Base-by-base conservation (phyloP, 208 protist species). In the Trypanosoma melophagium region DNA sequence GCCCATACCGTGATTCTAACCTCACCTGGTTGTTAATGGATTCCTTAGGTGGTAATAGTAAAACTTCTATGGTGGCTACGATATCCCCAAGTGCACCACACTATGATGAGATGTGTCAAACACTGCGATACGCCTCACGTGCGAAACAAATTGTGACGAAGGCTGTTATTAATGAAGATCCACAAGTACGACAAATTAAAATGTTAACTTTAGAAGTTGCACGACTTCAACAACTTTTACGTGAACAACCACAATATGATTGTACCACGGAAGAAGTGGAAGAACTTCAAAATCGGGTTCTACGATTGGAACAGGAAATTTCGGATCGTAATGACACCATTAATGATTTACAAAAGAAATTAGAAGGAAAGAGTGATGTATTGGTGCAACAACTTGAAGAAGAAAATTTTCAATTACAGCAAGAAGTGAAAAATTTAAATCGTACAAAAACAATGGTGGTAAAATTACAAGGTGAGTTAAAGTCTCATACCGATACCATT, bases 21-120 rank as follows among this genome's bases (percentile, higher is more conserved):
- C 83, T 97, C 13, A 97, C 93, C 5, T 94, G 88, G 84, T 62
- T 96, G 49, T 67, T 97, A 41, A 93, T 81, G 80, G 91, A 96
- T 71, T 92, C 83, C 5, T 62, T 97, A 5, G 91, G 90, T 64
- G 93, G 93, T 17, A 93, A 93, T 74, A 89, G 83, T 59, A 97
- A 97, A 62, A 99, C 97, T 0, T 87, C 88, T 21, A 98, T 99
- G 95, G 89, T 99, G 45, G 97, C 96, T n/a, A 96, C 94, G 1
- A 73, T 98, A 7, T 93, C 84, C 3, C 97, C 96, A 13, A 83
- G 93, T 62, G 53, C 68, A 19, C 66, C 78, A 24, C 90, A 94
- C 71, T 94, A 87, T 52, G 96, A 98, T 7, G 96, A 98, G 70
- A 97, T 84, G n/a, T 74, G 86, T 10, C 87, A 91, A 24, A 99